Conservation (phyloP, 2,329 filamentous ascomycete genomes). For the Dendrostoma leiphaemia region DNA sequence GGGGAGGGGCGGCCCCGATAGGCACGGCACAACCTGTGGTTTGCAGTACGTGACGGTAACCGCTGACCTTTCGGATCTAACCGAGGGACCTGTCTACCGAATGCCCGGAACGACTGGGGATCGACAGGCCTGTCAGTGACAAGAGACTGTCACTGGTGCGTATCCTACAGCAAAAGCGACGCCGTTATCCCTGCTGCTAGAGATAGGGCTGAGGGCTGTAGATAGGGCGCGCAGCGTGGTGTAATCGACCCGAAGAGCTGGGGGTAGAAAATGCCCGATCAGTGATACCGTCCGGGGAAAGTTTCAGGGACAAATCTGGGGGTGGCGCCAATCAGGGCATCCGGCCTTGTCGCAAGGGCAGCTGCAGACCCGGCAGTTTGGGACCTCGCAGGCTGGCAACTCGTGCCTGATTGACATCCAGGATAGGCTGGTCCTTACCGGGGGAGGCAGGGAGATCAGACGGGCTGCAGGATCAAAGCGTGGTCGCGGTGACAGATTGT, state of each 20-base stretch:
- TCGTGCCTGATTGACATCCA: constrained; percentile 18
- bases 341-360: constrained; percentile 33
- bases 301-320: constrained; percentile 25
- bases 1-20: background rate
- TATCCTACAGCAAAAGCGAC: constrained; percentile 4
- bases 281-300: constrained; percentile 23
- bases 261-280: constrained; percentile 26
- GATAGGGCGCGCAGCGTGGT: constrained; percentile 9
- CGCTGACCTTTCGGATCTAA: constrained; percentile 12
- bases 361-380: constrained; percentile 36
- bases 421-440: constrained; percentile 21
- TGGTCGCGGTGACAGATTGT: constrained; percentile 20
- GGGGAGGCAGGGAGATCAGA: constrained; percentile 17
- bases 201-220: constrained; percentile 19
- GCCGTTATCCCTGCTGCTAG: constrained; percentile 14
- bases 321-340: constrained; percentile 41
- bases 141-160: constrained; percentile 3
- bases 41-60: constrained; percentile 7
- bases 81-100: constrained; percentile 13
- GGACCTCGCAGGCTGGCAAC: constrained; percentile 23
- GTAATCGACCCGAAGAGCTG: constrained; percentile 10
- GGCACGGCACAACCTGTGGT: constrained; percentile 1
- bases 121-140: constrained; percentile 10
- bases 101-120: constrained; percentile 8
- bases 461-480: constrained; percentile 28